phyloP scores from a whole-genome alignment of 805 yeast genomes.

The Metschnikowia vanudenii region DNA sequence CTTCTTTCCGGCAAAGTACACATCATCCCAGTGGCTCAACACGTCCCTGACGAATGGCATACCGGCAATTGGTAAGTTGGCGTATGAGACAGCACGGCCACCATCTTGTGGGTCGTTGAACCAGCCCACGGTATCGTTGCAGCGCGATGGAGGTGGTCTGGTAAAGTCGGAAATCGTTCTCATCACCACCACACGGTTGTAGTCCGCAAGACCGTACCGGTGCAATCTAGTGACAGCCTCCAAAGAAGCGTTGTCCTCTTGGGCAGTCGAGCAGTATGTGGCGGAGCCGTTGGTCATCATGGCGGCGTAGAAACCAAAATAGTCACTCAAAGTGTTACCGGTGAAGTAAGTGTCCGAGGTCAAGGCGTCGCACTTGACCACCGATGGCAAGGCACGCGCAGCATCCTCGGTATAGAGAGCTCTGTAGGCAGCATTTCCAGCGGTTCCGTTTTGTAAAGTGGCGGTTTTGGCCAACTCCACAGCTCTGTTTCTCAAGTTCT shows the following conservation, averaged over 20 bases:
- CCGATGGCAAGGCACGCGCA: constrained; percentile 47
- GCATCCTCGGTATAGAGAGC: constrained; percentile 48
- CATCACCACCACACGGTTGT: constrained; percentile 54
- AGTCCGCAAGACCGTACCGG: constrained; percentile 53
- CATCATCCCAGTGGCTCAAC: constrained; percentile 44
- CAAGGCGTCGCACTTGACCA: constrained; percentile 54
- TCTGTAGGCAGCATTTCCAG: constrained; percentile 44
- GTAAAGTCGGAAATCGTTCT: constrained; percentile 61
- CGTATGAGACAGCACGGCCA: constrained; percentile 48
- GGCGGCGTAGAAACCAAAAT: constrained; percentile 47
- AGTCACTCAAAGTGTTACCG: constrained; percentile 50
- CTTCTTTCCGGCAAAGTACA: constrained; percentile 29
- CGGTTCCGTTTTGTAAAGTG: constrained; percentile 44
- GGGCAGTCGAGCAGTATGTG: constrained; percentile 58
- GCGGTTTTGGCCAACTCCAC: constrained; percentile 48
- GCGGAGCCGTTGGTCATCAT: constrained; percentile 59
- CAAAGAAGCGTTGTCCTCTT: constrained; percentile 65
- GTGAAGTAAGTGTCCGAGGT: constrained; percentile 61
- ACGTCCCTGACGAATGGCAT: constrained; percentile 54
- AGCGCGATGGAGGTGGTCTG: constrained; percentile 47
- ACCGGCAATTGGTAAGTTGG: constrained; percentile 54
- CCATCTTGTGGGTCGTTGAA: constrained; percentile 51
- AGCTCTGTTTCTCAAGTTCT: constrained; percentile 56
- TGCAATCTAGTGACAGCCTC: constrained; percentile 57
- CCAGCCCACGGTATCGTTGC: constrained; percentile 46